Base-by-base conservation (phyloP, 306 rosid genomes). In the Alnus rubra region DNA sequence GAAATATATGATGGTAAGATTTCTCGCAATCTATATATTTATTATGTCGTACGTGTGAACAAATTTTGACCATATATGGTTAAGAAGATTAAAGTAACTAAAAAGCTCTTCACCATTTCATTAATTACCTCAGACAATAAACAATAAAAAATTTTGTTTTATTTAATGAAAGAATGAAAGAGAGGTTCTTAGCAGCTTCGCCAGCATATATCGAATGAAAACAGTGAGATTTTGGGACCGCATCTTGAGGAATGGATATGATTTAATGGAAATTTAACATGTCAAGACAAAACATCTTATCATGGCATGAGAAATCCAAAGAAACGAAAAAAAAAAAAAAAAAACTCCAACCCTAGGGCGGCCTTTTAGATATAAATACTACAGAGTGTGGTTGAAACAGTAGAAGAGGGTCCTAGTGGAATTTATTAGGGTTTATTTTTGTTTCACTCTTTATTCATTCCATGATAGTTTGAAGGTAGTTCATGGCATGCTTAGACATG, bases 401-500 rank as follows among this genome's bases (percentile, higher is more conserved):
- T 72, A n/a, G 16, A 30, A 59, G 86, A 81, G 87, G 83, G 86
- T 81, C 87, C 88, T 50, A 83, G 39, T 73, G 58, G 83, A 82
- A 79, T 87, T 82, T 68, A 87, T 75, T 82, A 71, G 86, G 62
- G 69, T 72, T 64, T 16, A 6, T 51, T 74, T 39, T 74, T 47
- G 55, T 52, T 82, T 47, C 71, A 53, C 77, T 50, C 60, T 33
- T 69, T 71, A 55, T 56, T 64, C 31, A 65, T 78, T 44, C 75
- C 54, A 82, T 77, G 78, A 70, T 79, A 35, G 70, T 87, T 74
- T 89, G 89, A 88, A 85, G 28, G 28, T 23, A 82, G 82, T 82
- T 73, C 74, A 95, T 92, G 98, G 98, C 93, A 86, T 89, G 90
- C 86, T 89, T 88, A 84, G 89, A 88, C 82, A 92, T 89, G 97